Base-by-base conservation (phyloP, 2,329 filamentous ascomycete species). In the Zymoseptoria brevis region DNA sequence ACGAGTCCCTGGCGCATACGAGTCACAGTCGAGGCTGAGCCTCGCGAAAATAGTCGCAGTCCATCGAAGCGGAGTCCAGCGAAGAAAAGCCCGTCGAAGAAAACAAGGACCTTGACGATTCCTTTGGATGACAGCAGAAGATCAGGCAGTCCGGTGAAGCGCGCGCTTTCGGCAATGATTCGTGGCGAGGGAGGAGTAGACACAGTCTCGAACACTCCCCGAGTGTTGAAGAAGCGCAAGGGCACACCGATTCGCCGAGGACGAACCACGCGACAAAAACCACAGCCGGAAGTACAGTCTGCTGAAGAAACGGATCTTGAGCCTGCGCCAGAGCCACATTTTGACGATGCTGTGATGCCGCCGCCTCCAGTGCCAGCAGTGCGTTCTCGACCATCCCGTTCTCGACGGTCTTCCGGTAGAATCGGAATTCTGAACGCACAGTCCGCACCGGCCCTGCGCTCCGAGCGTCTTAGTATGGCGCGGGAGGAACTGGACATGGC, bases 11-110 rank as follows among this genome's bases (percentile, higher is more conserved):
- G 76, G 76, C 73, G 74, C 59, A 78, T 80, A 68, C 78, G 76
- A 58, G 77, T 80, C 57, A 80, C 78, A 1, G 78, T 80, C 8
- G 70, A 80, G 63, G 76, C 77, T 13, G 76, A 79, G 62, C 76
- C 75, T 19, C 19, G 22, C 71, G 70, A 19, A 69, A 67, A 62
- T 16, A 62, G 61, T 16, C 35, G 35, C 35, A 65, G 58, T 59
- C 67, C 66, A 11, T 62, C 53, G 13, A 66, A 66, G 57, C 50
- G 57, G 50, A 65, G 64, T 52, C 64, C 66, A 4, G 53, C 55
- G 7, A 67, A 66, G 55, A 62, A 60, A 41, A 53, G 50, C 29
- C 45, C 54, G 19, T 45, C 55, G n/a, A 59, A 45, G 56, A 56
- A 55, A 49, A 21, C 22, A 30, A 13, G 11, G 22, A 24, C 8